Evolutionary conservation across 2,329 filamentous ascomycete genomes (phyloP).

Genomic region (Ilyonectria destructans): DNA sequence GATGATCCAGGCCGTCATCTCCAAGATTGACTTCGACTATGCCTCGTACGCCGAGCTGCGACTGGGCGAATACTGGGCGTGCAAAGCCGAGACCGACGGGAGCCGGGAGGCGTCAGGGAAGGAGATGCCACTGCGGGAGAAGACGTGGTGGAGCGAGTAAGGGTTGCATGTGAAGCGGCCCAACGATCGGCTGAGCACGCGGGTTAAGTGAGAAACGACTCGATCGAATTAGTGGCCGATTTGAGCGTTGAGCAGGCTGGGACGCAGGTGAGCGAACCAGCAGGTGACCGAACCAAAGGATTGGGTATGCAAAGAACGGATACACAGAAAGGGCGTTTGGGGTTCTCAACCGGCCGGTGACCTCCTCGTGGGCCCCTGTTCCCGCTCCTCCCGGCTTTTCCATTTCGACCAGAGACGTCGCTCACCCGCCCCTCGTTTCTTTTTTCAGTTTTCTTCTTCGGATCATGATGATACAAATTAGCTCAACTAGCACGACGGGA

Average conservation of each 20-base stretch:
- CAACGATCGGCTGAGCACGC: slow-evolving; percentile 22
- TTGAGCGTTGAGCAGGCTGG: slow-evolving; percentile 12
- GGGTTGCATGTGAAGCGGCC: slow-evolving; percentile 20
- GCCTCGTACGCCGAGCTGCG: slow-evolving; percentile 89
- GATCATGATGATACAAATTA: slow-evolving; percentile 43
- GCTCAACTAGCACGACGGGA: slow-evolving; percentile 45
- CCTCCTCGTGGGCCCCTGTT: slow-evolving; percentile 1
- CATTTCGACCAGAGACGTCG: slow-evolving; percentile 10
- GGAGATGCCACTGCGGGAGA: slow-evolving; percentile 82
- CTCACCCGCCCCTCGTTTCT: slow-evolving; percentile 9
- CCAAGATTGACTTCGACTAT: slow-evolving; percentile 97
- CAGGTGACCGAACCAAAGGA: slow-evolving; percentile 2
- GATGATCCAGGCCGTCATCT: slow-evolving; percentile 93
- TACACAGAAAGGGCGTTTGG: slow-evolving; percentile 26
- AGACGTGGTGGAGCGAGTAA: slow-evolving; percentile 76
- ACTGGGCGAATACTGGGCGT: slow-evolving; percentile 93
- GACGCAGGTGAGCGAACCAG: slow-evolving; percentile 9
- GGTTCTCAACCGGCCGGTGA: slow-evolving; percentile 22
- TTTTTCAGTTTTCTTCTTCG: slow-evolving; percentile 33
- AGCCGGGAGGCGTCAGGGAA: slow-evolving; percentile 67
- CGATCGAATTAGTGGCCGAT: background rate
- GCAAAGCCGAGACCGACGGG: slow-evolving; percentile 83
- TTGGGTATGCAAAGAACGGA: slow-evolving; percentile 16
- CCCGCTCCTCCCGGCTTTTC: background rate
- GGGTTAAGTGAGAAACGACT: slow-evolving; percentile 8